Evolutionary conservation across 2,329 filamentous ascomycete species (phyloP).

Genomic region (Penicillium sp.): DNA sequence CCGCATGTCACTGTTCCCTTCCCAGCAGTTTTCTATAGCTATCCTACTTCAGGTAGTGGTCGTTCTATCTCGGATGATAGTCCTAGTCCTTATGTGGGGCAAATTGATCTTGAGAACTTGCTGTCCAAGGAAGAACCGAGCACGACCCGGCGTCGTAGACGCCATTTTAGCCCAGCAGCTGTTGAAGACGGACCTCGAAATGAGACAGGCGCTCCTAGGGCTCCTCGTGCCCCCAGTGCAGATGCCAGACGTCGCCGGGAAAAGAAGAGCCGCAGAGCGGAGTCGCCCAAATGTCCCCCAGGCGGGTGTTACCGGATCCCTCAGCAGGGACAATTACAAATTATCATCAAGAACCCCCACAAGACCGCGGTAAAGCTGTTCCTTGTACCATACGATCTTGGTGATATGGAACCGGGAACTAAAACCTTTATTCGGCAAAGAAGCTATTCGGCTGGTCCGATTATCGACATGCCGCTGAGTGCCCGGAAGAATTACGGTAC

Average conservation of each 20-base stretch:
- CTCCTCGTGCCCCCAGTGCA: constrained; percentile 19
- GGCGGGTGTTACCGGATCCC: constrained; percentile 94
- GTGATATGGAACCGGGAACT: constrained; percentile 88
- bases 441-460: constrained; percentile 84
- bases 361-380: constrained; percentile 98
- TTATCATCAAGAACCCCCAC: constrained; percentile 97
- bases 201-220: constrained; percentile 9
- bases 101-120: constrained; percentile 85
- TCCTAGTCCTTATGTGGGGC: constrained; percentile 92
- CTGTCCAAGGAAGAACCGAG: constrained; percentile 54
- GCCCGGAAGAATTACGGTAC: constrained; percentile 47
- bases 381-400: constrained; percentile 86
- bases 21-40: constrained; percentile 94
- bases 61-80: constrained; percentile 72
- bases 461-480: constrained; percentile 68
- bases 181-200: constrained; percentile 11
- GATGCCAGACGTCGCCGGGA: constrained; percentile 50
- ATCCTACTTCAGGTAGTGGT: constrained; percentile 67
- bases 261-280: constrained; percentile 61
- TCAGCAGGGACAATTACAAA: constrained; percentile 89
- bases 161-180: constrained; percentile 31
- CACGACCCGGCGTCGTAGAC: constrained; percentile 42
- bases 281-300: constrained; percentile 67
- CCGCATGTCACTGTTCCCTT: constrained; percentile 89
- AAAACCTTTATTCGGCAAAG: constrained; percentile 96